Conservation (phyloP, 2,329 filamentous ascomycete species). For the Ceratocystis smalleyi region DNA sequence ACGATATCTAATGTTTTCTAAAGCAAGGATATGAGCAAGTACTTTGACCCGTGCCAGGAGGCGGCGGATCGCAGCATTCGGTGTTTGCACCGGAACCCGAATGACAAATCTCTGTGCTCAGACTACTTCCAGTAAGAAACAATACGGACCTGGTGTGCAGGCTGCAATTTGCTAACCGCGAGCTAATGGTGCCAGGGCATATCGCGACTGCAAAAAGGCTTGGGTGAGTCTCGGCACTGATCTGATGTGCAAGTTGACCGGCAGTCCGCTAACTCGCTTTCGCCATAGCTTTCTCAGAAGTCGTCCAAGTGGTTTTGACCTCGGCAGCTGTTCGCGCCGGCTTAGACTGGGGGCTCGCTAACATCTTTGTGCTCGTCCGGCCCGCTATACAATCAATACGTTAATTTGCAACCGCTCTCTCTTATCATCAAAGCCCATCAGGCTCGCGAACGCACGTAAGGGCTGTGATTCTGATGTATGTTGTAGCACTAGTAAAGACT, state of each 20-base stretch:
- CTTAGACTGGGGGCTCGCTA: too few species aligned
- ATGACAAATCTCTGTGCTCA: conserved; percentile 73
- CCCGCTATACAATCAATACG: background rate
- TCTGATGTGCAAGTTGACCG: background rate
- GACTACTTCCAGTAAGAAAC: conserved; percentile 82
- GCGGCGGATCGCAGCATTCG: conserved; percentile 70
- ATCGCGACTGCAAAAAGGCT: conserved; percentile 84
- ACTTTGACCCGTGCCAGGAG: conserved; percentile 90
- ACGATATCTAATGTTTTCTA: background rate
- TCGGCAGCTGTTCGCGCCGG: background rate
- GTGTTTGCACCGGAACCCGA: conserved; percentile 77
- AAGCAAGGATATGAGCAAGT: conserved; percentile 80
- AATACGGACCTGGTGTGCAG: background rate
- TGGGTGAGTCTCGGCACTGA: conserved; percentile 46
- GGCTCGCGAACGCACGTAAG: background rate
- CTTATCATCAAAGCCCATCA: background rate
- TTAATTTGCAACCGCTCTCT: background rate
- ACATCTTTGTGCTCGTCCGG: too few species aligned
- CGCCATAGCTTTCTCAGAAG: conserved; percentile 12
- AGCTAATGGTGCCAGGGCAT: conserved; percentile 45
- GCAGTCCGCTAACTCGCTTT: background rate
- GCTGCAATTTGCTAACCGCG: background rate
- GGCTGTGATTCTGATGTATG: too few species aligned
- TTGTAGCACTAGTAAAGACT: too few species aligned
- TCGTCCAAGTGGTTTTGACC: conserved; percentile 11